Evolutionary conservation across 768 basidiomycete species (phyloP), one percentile per base, ranked within the genome.

Genomic region (Lepiota brunneoincarnata): DNA sequence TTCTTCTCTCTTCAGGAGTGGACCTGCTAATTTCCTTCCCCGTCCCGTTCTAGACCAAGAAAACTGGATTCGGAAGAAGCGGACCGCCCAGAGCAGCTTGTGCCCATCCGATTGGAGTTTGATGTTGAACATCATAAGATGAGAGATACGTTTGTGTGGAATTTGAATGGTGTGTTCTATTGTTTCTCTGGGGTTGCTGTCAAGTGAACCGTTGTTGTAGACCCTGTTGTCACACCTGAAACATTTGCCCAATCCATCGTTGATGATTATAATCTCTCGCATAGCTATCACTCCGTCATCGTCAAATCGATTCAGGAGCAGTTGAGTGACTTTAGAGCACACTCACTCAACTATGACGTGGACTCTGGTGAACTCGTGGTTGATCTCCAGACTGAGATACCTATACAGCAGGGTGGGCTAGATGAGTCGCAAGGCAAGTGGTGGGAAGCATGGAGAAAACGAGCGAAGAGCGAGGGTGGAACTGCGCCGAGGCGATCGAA

Each of bases 91-190:
- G 97, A 99, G 64, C 79, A 84, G 61, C 86, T 99, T 23, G 87
- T 98, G 3, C 97, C 97, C 2, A 88, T 99, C 37, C 84, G 97
- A n/a, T 75, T 99, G 48, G 97, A 99, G 68, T 86, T 98, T 62
- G 97, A 99, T 62, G 87, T 95, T 44, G 97, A 98, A 53, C 89
- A 91, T 63, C 87, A 91, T 65, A 91, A 88, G 72, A 87, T 98
- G 77, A 83, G 93, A 23, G 97, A 99, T 66, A 93, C 96, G 0
- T 98, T 98, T 71, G 82, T 97, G 41, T 99, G 96, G 97, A 97
- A 99, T 64, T 70, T 95, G 41, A 89, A 89, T 59, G 96, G 95
- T 97, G 52, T n/a, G 83, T 73, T 42, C 54, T 6, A 55, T n/a
- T 42, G 20, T 24, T n/a, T 45, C 42, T 43, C 41, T 36, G 18